These are phyloP conservation scores for Hyaloscypha finlandica DNA, from an alignment of 495 filamentous ascomycete species.

Conservation along the genomic window DNA sequence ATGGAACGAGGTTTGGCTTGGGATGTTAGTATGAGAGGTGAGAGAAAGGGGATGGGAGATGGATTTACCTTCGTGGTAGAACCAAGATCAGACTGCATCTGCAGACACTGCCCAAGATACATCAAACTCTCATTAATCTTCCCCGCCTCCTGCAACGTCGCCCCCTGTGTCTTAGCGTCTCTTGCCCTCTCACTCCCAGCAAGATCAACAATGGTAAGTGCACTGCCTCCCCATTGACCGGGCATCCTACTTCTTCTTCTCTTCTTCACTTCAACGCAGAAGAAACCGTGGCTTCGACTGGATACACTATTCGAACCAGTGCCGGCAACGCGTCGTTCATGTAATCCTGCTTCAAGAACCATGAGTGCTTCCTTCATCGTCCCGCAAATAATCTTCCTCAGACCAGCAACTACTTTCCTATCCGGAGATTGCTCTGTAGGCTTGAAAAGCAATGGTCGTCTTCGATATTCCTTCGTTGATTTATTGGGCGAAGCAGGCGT, in stretches of 20 bases:
- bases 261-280: slow-evolving; percentile 93
- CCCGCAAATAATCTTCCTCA: slow-evolving; percentile 88
- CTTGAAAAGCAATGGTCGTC: slow-evolving; percentile 84
- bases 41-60: slow-evolving; percentile 4
- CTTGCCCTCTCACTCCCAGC: slow-evolving; percentile 92
- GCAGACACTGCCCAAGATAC: slow-evolving; percentile 96
- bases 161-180: slow-evolving; percentile 89
- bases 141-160: slow-evolving; percentile 90
- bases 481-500: slow-evolving; percentile 52
- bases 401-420: slow-evolving; percentile 86
- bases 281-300: slow-evolving; percentile 93
- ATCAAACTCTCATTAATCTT: slow-evolving; percentile 98
- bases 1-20: slow-evolving; percentile 79
- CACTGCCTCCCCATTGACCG: slow-evolving; percentile 73
- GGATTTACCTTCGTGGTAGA: slow-evolving; percentile 69
- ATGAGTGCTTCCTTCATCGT: slow-evolving; percentile 84
- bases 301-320: slow-evolving; percentile 88
- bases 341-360: slow-evolving; percentile 87
- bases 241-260: slow-evolving; percentile 57
- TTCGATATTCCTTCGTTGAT: slow-evolving; percentile 64
- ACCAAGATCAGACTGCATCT: slow-evolving; percentile 85
- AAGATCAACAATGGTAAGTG: slow-evolving; percentile 88
- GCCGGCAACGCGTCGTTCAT: slow-evolving; percentile 83
- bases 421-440: slow-evolving; percentile 80
- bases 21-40: slow-evolving; percentile 10